Percentiles rank a stretch among this genome's conserved stretches.
These are phyloP conservation scores for Syzygium oleosum DNA, from an alignment of 345 rosid genomes.

Conservation along the genomic window DNA sequence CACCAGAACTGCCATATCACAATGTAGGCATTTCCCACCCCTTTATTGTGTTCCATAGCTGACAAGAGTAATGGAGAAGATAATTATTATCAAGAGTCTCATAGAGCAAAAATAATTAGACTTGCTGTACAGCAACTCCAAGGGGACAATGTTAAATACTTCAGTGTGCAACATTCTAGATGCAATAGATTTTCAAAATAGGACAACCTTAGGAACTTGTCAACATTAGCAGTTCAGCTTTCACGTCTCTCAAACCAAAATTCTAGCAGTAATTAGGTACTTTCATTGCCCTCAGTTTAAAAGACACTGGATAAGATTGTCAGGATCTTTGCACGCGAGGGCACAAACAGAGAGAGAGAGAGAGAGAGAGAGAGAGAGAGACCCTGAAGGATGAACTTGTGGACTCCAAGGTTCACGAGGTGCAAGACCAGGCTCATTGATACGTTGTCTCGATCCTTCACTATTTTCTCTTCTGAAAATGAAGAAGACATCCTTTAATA, in stretches of 20 bases:
- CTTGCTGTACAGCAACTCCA: background rate
- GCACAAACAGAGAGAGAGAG: background rate
- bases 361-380: constrained; percentile 1
- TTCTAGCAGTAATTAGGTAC: background rate
- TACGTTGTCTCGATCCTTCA: constrained; percentile 14
- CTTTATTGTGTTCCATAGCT: background rate
- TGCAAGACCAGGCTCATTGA: constrained; percentile 9
- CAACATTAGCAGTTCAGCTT: background rate
- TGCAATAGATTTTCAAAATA: background rate
- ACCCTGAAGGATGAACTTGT: constrained; percentile 58
- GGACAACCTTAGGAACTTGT: background rate
- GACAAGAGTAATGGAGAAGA: background rate
- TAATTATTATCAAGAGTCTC: background rate
- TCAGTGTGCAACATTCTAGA: background rate
- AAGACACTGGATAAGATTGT: background rate
- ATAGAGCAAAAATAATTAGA: background rate
- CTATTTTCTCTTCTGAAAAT: constrained; percentile 28
- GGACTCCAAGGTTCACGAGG: constrained; percentile 24
- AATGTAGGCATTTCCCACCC: background rate
- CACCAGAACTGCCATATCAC: background rate
- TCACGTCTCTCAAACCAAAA: background rate
- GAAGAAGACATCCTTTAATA: background rate
- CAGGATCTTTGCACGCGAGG: background rate
- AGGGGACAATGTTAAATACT: background rate
- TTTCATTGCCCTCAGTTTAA: background rate